These are phyloP conservation scores for Aaosphaeria pasadenensis DNA, from an alignment of 2,329 filamentous ascomycete genomes.

Conservation along the genomic window DNA sequence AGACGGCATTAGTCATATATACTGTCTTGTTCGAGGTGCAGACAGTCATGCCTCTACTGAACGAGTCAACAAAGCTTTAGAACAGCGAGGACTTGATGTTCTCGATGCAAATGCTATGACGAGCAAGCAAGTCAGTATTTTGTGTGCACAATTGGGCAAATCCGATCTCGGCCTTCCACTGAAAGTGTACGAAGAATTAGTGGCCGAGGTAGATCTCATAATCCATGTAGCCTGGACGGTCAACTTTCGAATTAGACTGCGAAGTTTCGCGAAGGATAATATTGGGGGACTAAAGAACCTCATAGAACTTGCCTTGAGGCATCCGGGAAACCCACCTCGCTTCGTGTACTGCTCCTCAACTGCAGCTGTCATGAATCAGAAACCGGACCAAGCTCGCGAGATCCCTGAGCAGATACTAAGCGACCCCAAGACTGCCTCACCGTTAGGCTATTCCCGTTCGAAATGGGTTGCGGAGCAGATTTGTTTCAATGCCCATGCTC, in stretches of 20 bases:
- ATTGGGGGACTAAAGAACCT: conserved; percentile 52
- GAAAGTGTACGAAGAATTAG: conserved; percentile 41
- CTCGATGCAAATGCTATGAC: conserved; percentile 1
- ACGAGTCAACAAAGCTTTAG: background rate
- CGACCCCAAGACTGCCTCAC: conserved; percentile 43
- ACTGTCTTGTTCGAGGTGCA: conserved; percentile 50
- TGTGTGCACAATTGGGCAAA: conserved; percentile 49
- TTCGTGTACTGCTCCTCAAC: conserved; percentile 55
- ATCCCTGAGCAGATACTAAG: conserved; percentile 43
- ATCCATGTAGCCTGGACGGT: conserved; percentile 66
- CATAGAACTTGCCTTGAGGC: conserved; percentile 43
- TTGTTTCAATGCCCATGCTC: conserved; percentile 36
- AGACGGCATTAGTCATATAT: conserved; percentile 42
- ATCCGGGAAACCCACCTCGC: conserved; percentile 23
- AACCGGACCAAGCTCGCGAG: conserved; percentile 7
- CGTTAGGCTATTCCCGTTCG: conserved; percentile 55
- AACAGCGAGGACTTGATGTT: background rate
- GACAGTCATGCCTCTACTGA: background rate
- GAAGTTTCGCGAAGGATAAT: conserved; percentile 54
- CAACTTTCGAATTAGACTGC: conserved; percentile 59
- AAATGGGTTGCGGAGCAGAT: conserved; percentile 54
- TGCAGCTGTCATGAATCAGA: conserved; percentile 40
- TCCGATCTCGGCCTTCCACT: conserved; percentile 47
- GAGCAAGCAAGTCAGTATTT: conserved; percentile 43
- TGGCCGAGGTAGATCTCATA: conserved; percentile 47